A percentile compares a stretch with the other conserved stretches of the same genome.
Evolutionary conservation across 2,329 filamentous ascomycete species (phyloP).

Genomic region (Alternaria triticimaculans): DNA sequence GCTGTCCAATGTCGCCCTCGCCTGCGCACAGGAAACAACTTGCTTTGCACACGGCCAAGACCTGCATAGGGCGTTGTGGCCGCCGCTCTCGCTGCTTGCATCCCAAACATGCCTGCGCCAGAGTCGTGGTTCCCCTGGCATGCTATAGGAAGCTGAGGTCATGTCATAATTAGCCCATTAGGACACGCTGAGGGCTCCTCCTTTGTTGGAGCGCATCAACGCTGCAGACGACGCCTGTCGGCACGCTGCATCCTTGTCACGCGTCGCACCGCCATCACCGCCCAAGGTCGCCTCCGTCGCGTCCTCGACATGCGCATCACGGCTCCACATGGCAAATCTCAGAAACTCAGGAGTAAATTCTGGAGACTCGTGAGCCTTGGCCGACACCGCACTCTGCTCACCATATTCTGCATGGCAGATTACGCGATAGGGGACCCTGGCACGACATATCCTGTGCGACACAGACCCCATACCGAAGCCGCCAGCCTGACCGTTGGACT

Average conservation of each 20-base stretch:
- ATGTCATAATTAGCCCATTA: slow-evolving; percentile 37
- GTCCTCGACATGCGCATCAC: slow-evolving; percentile 1
- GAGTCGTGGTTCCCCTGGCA: slow-evolving; percentile 31
- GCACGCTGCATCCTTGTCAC: slow-evolving; percentile 17
- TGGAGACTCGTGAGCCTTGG: slow-evolving; percentile 8
- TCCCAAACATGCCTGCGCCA: slow-evolving; percentile 20
- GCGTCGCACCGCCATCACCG: slow-evolving; percentile 13
- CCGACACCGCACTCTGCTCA: slow-evolving; percentile 27
- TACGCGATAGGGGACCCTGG: slow-evolving; percentile 34
- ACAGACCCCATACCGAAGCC: slow-evolving; percentile 29
- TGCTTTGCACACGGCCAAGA: slow-evolving; percentile 39
- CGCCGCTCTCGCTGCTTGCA: slow-evolving; percentile 26
- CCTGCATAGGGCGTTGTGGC: slow-evolving; percentile 35
- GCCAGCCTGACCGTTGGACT: slow-evolving; percentile 20
- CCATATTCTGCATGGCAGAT: slow-evolving; percentile 32
- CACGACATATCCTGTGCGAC: slow-evolving; percentile 37
- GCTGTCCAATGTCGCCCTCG: slow-evolving; percentile 42
- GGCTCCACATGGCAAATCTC: background rate
- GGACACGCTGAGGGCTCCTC: slow-evolving; percentile 21
- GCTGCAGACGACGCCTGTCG: slow-evolving; percentile 17
- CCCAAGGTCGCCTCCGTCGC: background rate
- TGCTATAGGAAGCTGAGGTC: slow-evolving; percentile 10
- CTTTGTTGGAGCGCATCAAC: slow-evolving; percentile 32
- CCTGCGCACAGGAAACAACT: slow-evolving; percentile 34
- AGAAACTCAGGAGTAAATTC: background rate